These are phyloP conservation scores for Puccinia horiana DNA, from an alignment of 1,284 basidiomycete species.

Conservation along the genomic window DNA sequence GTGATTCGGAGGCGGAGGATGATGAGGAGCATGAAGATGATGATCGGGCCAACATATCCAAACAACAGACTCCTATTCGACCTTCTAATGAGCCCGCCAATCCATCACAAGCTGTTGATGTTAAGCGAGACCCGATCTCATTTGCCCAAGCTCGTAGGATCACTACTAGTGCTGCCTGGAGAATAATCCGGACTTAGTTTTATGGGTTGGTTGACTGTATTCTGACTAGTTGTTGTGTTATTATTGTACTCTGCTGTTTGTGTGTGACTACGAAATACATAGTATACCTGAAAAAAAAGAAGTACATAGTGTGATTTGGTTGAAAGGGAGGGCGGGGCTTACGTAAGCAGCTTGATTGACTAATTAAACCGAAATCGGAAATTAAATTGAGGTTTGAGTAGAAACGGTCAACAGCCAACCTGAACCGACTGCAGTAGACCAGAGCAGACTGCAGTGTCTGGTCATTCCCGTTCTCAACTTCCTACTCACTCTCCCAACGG, in stretches of 20 bases:
- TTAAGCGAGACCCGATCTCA: constrained; percentile 33
- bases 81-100: neutral
- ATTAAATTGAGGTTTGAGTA: too few species aligned
- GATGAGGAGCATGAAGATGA: constrained; percentile 15
- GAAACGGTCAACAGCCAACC: too few species aligned
- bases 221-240: neutral
- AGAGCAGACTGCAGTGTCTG: too few species aligned
- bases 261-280: too few species aligned
- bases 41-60: constrained; percentile 23
- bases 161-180: constrained; percentile 55
- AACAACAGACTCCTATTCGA: neutral
- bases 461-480: too few species aligned
- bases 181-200: constrained; percentile 52
- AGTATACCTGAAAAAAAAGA: too few species aligned
- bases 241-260: neutral
- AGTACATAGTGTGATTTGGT: too few species aligned
- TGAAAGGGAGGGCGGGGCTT: too few species aligned
- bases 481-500: too few species aligned
- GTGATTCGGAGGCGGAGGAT: constrained; percentile 34
- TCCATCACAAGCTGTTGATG: constrained; percentile 24
- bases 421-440: too few species aligned
- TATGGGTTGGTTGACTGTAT: neutral
- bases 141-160: constrained; percentile 55
- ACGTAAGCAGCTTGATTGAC: too few species aligned
- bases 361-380: too few species aligned